Base-by-base conservation (phyloP, 768 basidiomycete species). In the Lactarius vividus region DNA sequence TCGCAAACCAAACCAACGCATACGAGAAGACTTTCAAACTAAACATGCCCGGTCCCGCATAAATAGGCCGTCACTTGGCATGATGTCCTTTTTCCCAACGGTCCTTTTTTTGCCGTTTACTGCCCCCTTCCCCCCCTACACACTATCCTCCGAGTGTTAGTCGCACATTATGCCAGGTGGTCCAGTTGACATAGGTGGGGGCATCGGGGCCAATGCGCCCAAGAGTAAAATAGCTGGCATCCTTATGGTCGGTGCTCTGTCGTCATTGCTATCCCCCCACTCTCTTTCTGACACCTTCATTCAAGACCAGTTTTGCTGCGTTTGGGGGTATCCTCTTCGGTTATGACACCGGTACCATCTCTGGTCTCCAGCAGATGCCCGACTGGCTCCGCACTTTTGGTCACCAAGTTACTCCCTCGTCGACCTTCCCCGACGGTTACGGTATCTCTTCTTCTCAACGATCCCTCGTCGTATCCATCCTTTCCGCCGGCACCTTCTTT, bases 401-500 rank as follows among this genome's bases (percentile, higher is more conserved):
- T 65, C 62, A 71, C 42, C 71, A 66, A 33, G 70, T 73, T 60
- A 59, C 71, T 13, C 72, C 63, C 49, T 70, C 64, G 18, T 0
- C 61, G 29, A 53, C 70, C 11, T 66, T 73, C 65, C 65, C 70
- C 10, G 4, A 23, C 11, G 62, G 59, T 9, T 79, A 74, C 65
- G 66, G 56, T 52, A 77, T 88, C 66, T 46, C 76, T 26, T 79
- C 83, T 35, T 72, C 82, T 39, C 70, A 77, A 61, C 74, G 77
- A 68, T 85, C 85, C 10, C 79, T 85, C 71, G 78, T 88, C 79
- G 73, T 81, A 57, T 86, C 85, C 59, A 89, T 92, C 71, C 85
- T 93, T 40, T 93, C 91, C 10, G 91, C 88, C n/a, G 93, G 93
- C 67, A 94, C 92, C 35, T 92, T 94, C 81, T 86, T 91, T 69